Conservation (phyloP, 225 moss, liverwort and hornwort genomes). For the Lunularia cruciata region DNA sequence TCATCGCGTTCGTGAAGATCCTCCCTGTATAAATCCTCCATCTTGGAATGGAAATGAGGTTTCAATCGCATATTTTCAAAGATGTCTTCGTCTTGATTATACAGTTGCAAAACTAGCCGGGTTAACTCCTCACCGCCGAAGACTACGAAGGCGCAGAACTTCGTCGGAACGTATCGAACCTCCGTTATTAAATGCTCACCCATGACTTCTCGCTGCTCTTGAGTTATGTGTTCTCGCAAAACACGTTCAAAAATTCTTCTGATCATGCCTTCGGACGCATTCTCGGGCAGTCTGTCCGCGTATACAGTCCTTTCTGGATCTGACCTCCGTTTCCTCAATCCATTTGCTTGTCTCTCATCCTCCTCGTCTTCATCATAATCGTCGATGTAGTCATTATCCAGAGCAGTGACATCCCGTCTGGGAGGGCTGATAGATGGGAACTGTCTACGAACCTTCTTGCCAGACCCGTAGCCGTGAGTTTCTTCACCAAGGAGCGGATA, state of each 20-base stretch:
- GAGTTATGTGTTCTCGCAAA: constrained; percentile 38
- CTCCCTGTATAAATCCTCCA: constrained; percentile 49
- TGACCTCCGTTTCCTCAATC: constrained; percentile 41
- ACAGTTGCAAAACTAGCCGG: constrained; percentile 45
- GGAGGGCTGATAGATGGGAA: constrained; percentile 33
- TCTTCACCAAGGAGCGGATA: constrained; percentile 27
- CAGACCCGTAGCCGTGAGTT: constrained; percentile 25
- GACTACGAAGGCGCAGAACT: constrained; percentile 50
- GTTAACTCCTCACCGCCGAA: constrained; percentile 46
- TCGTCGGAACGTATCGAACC: constrained; percentile 48
- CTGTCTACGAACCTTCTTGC: constrained; percentile 28
- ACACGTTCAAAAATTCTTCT: constrained; percentile 49
- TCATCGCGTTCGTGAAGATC: constrained; percentile 43
- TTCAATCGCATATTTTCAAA: constrained; percentile 52
- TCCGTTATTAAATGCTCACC: constrained; percentile 43
- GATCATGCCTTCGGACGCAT: constrained; percentile 44
- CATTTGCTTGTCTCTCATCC: constrained; percentile 34
- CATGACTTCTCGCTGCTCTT: constrained; percentile 37
- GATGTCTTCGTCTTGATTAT: constrained; percentile 49
- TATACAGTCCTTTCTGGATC: constrained; percentile 54
- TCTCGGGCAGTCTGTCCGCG: constrained; percentile 48
- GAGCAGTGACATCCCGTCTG: constrained; percentile 26
- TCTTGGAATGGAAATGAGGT: constrained; percentile 48
- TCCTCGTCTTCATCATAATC: constrained; percentile 47
- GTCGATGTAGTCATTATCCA: constrained; percentile 36